These are phyloP conservation scores for Erythrobasidium yunnanense DNA, from an alignment of 768 basidiomycete genomes.

Conservation along the genomic window DNA sequence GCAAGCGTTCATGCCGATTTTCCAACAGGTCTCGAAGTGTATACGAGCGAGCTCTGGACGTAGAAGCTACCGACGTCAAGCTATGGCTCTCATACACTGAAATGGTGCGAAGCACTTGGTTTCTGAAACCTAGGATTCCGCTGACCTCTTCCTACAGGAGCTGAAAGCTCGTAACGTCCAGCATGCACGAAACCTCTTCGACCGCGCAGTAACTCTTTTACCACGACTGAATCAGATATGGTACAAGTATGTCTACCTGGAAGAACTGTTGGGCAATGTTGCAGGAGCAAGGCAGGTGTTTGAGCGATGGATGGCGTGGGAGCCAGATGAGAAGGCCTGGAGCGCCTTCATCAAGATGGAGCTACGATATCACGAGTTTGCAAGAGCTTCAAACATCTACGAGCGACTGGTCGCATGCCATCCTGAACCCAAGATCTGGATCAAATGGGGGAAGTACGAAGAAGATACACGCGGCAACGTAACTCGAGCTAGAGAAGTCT, in stretches of 20 bases:
- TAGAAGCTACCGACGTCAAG: slow-evolving; percentile 77
- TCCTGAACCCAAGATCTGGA: slow-evolving; percentile 56
- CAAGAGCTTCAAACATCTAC: slow-evolving; percentile 82
- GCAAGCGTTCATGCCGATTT: too few species aligned
- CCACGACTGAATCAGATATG: slow-evolving; percentile 93
- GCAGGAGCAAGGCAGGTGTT: slow-evolving; percentile 94
- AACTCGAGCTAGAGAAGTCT: slow-evolving; percentile 71
- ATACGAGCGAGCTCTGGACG: slow-evolving; percentile 91
- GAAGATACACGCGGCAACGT: slow-evolving; percentile 53
- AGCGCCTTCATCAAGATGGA: slow-evolving; percentile 98
- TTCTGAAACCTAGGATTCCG: too few species aligned
- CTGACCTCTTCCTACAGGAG: too few species aligned
- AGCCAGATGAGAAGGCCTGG: slow-evolving; percentile 99
- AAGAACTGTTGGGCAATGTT: slow-evolving; percentile 90
- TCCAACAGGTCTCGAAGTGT: slow-evolving; percentile 61
- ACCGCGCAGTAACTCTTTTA: slow-evolving; percentile 89
- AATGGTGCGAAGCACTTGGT: slow-evolving; percentile 50
- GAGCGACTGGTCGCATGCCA: slow-evolving; percentile 65
- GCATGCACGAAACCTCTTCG: slow-evolving; percentile 91
- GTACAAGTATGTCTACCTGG: slow-evolving; percentile 99
- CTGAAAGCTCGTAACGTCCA: slow-evolving; percentile 95
- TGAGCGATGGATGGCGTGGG: slow-evolving; percentile 99
- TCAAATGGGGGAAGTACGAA: slow-evolving; percentile 58
- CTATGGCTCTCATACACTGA: slow-evolving; percentile 92
- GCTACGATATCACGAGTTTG: slow-evolving; percentile 78